Conservation (phyloP, 1,284 basidiomycete species). For the Microbotryum saponariae region DNA sequence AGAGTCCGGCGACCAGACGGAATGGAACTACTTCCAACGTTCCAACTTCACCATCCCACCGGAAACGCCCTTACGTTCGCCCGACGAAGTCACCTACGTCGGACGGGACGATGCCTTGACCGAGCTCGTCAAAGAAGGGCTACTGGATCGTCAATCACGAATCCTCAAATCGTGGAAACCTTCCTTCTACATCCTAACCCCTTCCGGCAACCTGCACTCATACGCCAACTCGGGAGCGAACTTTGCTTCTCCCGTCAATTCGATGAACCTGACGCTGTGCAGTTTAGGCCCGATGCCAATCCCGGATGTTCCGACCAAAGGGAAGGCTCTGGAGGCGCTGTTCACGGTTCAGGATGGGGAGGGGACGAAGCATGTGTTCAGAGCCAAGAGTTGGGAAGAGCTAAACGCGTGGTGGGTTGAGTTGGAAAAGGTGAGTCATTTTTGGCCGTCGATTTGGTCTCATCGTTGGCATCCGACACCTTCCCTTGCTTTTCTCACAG, state of each 20-base stretch:
- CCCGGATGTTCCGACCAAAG: not conserved
- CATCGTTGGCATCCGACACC: no score
- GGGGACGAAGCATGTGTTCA: not conserved
- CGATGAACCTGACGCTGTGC: constrained; percentile 1
- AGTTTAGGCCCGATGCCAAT: not conserved
- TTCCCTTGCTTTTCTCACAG: no score
- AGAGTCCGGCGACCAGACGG: constrained; percentile 4
- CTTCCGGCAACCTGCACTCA: constrained; percentile 24
- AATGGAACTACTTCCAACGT: constrained; percentile 28
- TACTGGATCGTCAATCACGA: constrained; percentile 28
- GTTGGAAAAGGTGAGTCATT: not conserved
- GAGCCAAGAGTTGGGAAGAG: constrained; percentile 13
- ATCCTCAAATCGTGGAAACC: constrained; percentile 24
- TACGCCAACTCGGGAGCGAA: constrained; percentile 13
- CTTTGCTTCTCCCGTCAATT: not conserved
- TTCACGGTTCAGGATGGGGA: not conserved
- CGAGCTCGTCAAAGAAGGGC: constrained; percentile 17
- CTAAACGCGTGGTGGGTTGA: not conserved
- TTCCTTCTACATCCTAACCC: constrained; percentile 27
- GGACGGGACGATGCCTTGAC: constrained; percentile 17
- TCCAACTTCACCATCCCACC: constrained; percentile 18
- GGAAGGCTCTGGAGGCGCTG: not conserved
- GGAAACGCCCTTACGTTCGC: not conserved
- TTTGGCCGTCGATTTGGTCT: no score
- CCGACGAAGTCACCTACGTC: constrained; percentile 12